Evolutionary conservation across 2,329 filamentous ascomycete species (phyloP).

Genomic region (Triangularia verruculosa): DNA sequence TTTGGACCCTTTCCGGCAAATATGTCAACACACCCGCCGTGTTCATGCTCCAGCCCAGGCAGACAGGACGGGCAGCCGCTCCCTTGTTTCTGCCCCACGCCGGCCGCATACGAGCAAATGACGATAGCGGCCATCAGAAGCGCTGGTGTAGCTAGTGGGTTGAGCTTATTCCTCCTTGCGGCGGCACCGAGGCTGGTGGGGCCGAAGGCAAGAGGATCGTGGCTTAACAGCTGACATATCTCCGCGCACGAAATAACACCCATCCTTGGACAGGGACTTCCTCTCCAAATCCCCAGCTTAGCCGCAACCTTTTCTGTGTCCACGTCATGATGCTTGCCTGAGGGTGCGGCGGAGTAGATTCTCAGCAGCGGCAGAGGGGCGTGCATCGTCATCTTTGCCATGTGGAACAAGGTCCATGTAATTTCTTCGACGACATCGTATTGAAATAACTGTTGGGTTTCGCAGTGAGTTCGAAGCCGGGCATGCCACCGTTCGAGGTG

Average conservation of each 20-base stretch:
- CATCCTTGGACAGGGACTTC: slow-evolving; percentile 7
- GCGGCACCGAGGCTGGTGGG: not conserved
- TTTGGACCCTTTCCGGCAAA: not conserved
- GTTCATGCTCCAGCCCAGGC: not conserved
- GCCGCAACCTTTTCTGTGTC: slow-evolving; percentile 5
- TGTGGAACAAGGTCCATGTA: slow-evolving; percentile 9
- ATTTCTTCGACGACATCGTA: not conserved
- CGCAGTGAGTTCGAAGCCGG: not conserved
- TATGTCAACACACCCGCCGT: slow-evolving; percentile 3
- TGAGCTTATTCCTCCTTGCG: not conserved
- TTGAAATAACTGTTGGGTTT: not conserved
- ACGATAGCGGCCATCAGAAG: slow-evolving; percentile 16
- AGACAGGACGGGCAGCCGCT: not conserved
- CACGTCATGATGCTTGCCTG: not conserved
- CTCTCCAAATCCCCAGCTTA: slow-evolving; percentile 6
- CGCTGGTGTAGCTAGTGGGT: slow-evolving; percentile 9
- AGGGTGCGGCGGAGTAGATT: not conserved
- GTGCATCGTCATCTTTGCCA: slow-evolving; percentile 14
- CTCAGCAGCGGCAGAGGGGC: slow-evolving; percentile 8
- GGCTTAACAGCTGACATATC: not conserved
- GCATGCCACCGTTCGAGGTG: not conserved
- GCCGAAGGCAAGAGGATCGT: not conserved
- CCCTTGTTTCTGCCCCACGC: not conserved
- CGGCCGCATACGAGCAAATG: slow-evolving; percentile 5
- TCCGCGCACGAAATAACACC: slow-evolving; percentile 6